phyloP scores from a whole-genome alignment of 139 green algal genomes.

The Volvox africanus region DNA sequence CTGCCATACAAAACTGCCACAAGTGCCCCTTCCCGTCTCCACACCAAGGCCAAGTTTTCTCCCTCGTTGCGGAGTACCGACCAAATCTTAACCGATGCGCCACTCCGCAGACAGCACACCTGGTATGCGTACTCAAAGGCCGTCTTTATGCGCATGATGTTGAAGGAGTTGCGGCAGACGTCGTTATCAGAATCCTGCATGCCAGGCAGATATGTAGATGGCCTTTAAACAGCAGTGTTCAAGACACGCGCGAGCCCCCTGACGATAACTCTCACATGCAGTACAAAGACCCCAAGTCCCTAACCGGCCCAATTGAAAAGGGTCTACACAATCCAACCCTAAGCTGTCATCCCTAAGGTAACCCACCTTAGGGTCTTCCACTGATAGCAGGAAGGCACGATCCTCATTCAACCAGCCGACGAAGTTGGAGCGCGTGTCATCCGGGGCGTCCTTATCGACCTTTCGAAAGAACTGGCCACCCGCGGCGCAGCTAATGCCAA shows the following conservation, averaged over 20 bases:
- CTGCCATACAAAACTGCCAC: too few relatives aligned
- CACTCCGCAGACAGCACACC: background rate
- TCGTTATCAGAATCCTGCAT: conserved; percentile 59
- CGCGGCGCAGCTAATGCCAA: conserved; percentile 44
- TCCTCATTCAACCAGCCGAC: conserved; percentile 57
- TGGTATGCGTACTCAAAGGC: conserved; percentile 74
- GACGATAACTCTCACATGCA: too few relatives aligned
- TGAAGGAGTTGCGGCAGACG: conserved; percentile 71
- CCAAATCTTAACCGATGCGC: too few relatives aligned
- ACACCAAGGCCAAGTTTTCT: too few relatives aligned
- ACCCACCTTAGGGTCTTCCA: conserved; percentile 85
- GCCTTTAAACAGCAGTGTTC: too few relatives aligned
- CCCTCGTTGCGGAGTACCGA: too few relatives aligned
- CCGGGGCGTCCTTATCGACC: conserved; percentile 17
- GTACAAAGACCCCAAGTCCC: too few relatives aligned
- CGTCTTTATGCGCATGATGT: conserved; percentile 70
- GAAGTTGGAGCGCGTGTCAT: background rate
- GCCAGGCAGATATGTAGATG: too few relatives aligned
- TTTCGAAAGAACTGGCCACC: conserved; percentile 80
- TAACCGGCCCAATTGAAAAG: too few relatives aligned
- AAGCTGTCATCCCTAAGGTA: background rate
- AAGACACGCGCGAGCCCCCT: too few relatives aligned
- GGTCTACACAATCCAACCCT: too few relatives aligned
- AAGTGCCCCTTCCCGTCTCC: too few relatives aligned
- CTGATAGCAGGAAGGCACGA: conserved; percentile 76